Conservation (phyloP, 1,139 yeast genomes). For the Pichia inconspicua region DNA sequence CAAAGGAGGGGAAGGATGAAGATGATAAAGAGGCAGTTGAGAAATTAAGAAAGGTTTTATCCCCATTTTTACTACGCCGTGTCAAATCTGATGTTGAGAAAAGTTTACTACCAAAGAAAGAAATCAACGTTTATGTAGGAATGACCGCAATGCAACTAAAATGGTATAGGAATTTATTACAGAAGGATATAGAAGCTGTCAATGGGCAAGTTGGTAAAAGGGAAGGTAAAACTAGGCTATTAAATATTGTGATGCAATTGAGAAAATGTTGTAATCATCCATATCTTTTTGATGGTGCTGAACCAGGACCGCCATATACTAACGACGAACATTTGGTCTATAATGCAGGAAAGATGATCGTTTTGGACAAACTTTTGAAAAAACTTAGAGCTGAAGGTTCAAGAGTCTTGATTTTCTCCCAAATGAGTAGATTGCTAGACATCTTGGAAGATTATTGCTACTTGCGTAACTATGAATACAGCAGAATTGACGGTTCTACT, state of each 20-base stretch:
- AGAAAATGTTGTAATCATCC: conserved; percentile 98
- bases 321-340: conserved; percentile 88
- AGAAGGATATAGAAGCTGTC: conserved; percentile 93
- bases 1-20: conserved; percentile 42
- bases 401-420: conserved; percentile 85
- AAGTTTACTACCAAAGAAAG: conserved; percentile 83
- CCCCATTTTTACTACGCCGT: conserved; percentile 83
- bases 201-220: conserved; percentile 85
- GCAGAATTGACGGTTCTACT: conserved; percentile 93
- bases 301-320: conserved; percentile 97
- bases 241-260: conserved; percentile 93
- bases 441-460: conserved; percentile 88
- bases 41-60: conserved; percentile 74
- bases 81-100: conserved; percentile 91
- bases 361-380: conserved; percentile 73
- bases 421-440: conserved; percentile 88
- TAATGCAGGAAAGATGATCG: conserved; percentile 86
- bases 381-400: conserved; percentile 74
- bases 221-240: conserved; percentile 82
- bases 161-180: conserved; percentile 85
- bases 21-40: conserved; percentile 48
- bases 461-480: conserved; percentile 75
- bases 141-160: conserved; percentile 90
- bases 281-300: conserved; percentile 94
- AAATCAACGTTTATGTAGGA: conserved; percentile 81